Evolutionary conservation across 176 grass and related monocot genomes (phyloP), one percentile per base, ranked within the genome.

Genomic region (Aegilops longissima): DNA sequence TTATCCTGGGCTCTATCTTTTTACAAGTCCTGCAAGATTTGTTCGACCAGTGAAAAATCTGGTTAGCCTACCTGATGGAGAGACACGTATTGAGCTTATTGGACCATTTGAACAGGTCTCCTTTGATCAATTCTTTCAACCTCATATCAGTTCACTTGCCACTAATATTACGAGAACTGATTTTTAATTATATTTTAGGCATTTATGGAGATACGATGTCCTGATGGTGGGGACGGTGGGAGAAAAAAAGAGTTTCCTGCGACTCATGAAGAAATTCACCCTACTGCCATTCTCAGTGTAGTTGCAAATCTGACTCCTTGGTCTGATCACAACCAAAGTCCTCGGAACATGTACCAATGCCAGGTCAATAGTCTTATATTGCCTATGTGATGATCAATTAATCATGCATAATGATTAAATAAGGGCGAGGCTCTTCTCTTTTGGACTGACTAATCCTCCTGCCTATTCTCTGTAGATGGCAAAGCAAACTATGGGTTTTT

Each of bases 401-500:
- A 40, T 84, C 71, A 77, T 72, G 67, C 77, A 56, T 82, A 30
- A 65, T 77, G 54, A 78, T 69, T 69, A 70, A 70, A 38, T 4
- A 30, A 59, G 45, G 8, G 21, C 59, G 18, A 51, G 20, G 17
- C 35, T 38, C 30, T 64, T 83, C 85, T 17, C 45, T 70, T 80
- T 82, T 67, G 61, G 10, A 76, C 23, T 86, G 29, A 89, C 68
- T 74, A 82, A 29, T 73, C 21, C 6, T 93, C 21, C 7, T 76
- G 61, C 38, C 45, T 82, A 74, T 56, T 64, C 66, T 81, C 42
- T 69, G 20, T 82, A 98, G 96, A 98, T 98, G 96, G 96, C 96
- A 64, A 98, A 98, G 61, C 96, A 98, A 52, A 98, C 96, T 51
- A 98, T 98, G 96, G 96, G 96, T 14, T 98, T 98, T 90, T 98